Evolutionary conservation across 2,329 filamentous ascomycete genomes (phyloP).

Genomic region (Phymatotrichopsis omnivora): DNA sequence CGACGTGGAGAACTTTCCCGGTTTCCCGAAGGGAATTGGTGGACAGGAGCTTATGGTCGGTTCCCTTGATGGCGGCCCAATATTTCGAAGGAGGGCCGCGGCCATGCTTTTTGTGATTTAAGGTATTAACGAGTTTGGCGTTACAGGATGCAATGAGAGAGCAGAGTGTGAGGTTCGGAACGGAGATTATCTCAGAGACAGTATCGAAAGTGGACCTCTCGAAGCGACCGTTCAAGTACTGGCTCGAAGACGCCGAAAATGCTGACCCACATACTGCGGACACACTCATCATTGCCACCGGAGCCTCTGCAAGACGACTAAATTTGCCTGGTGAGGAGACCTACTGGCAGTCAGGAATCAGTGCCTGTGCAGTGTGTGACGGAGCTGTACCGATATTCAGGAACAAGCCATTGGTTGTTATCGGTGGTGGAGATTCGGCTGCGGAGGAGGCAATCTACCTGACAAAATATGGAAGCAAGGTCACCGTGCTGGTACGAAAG

Average conservation of each 20-base stretch:
- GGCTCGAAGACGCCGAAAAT: conserved; percentile 77
- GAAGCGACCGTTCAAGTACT: conserved; percentile 78
- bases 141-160: conserved; percentile 72
- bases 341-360: conserved; percentile 97
- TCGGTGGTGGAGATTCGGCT: conserved; percentile 91
- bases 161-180: conserved; percentile 87
- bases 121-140: background rate
- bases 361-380: conserved; percentile 93
- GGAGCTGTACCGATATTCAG: conserved; percentile 95
- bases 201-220: conserved; percentile 80
- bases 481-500: conserved; percentile 83
- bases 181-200: conserved; percentile 85
- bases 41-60: conserved; percentile 74
- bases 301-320: conserved; percentile 79
- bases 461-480: conserved; percentile 92
- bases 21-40: conserved; percentile 82
- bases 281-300: conserved; percentile 85
- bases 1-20: conserved; percentile 96
- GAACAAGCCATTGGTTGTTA: conserved; percentile 89
- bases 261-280: conserved; percentile 77
- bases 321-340: conserved; percentile 78
- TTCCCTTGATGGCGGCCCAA: conserved; percentile 6
- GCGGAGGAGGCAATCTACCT: conserved; percentile 96
- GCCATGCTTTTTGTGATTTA: background rate
- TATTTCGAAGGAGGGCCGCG: background rate